Conservation (phyloP, 225 moss, liverwort and hornwort genomes). For the Sphagnum contortum region DNA sequence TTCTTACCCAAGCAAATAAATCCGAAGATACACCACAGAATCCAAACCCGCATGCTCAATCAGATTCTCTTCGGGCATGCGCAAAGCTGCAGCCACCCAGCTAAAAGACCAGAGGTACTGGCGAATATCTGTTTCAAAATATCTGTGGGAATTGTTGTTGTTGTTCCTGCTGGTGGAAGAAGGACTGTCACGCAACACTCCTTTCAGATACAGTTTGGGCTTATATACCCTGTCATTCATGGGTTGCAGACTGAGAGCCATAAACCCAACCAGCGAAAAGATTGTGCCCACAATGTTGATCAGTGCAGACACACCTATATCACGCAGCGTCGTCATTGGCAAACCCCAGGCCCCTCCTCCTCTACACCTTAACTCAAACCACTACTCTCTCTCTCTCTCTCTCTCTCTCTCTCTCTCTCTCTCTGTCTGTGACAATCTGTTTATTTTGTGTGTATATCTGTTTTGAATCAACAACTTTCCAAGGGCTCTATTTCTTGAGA, state of each 20-base stretch:
- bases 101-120: constrained; percentile 39
- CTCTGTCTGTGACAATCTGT: no score
- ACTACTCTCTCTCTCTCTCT: no score
- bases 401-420: no score
- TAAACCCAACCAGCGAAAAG: constrained; percentile 45
- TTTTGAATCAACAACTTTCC: no score
- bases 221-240: constrained; percentile 65
- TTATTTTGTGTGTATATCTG: no score
- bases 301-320: constrained; percentile 47
- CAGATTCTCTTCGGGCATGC: constrained; percentile 52
- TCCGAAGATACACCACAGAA: constrained; percentile 54
- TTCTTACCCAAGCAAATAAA: constrained; percentile 57
- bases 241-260: constrained; percentile 55
- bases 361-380: no score
- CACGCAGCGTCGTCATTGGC: constrained; percentile 42
- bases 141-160: constrained; percentile 16
- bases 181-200: constrained; percentile 42
- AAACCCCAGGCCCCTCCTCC: no score
- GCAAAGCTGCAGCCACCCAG: constrained; percentile 48
- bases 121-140: constrained; percentile 37
- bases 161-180: constrained; percentile 15
- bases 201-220: constrained; percentile 66
- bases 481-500: no score
- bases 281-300: constrained; percentile 33
- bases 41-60: constrained; percentile 81